Evolutionary conservation across 192 early-diverging fungal species (phyloP), one percentile per base, ranked within the genome.

Genomic region (Gamsiella multidivaricata): DNA sequence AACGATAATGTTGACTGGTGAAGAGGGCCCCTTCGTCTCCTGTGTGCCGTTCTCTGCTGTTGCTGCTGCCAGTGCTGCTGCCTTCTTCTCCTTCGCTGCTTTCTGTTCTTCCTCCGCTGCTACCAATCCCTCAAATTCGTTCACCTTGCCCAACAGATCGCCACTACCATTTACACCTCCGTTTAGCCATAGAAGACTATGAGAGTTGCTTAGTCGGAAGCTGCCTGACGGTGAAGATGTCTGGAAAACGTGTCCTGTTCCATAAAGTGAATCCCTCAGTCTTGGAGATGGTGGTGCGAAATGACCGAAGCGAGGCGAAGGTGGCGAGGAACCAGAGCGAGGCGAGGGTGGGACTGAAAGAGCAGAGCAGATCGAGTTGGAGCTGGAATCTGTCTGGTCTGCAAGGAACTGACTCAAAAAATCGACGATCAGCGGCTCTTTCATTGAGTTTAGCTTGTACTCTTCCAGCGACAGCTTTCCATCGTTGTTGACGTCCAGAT

Each of bases 401-500:
- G 83, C 84, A 28, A 94, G 80, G 61, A 94, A 94, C 73, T 93
- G 90, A 36, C 92, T 85, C 15, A 94, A 63, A 64, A 94, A 93
- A 55, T 94, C 92, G 23, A 92, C 83, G 29, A 93, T 90, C 42
- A 94, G 60, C 0, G 92, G 92, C 62, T 94, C 92, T 56, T 94
- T 94, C 79, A 94, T 86, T 3, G 89, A 89, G 75, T 89, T 91
- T 33, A 94, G 69, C 62, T 93, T 93, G 69, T 90, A 94, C 71
- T 94, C 92, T 47, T 86, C 83, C 55, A 92, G 83, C 9, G 89
- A 87, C 85, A 94, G 65, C 33, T 89, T 88, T 34, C 90, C 92
- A 62, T 94, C 91, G 28, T 88, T 91, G 75, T 94, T 87, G 22
- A 94, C 89, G 65, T 94, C 93, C 71, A 94, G 65, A 61, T 94